These are phyloP conservation scores for Cadophora sp. DNA, from an alignment of 2,329 filamentous ascomycete genomes.

Conservation along the genomic window DNA sequence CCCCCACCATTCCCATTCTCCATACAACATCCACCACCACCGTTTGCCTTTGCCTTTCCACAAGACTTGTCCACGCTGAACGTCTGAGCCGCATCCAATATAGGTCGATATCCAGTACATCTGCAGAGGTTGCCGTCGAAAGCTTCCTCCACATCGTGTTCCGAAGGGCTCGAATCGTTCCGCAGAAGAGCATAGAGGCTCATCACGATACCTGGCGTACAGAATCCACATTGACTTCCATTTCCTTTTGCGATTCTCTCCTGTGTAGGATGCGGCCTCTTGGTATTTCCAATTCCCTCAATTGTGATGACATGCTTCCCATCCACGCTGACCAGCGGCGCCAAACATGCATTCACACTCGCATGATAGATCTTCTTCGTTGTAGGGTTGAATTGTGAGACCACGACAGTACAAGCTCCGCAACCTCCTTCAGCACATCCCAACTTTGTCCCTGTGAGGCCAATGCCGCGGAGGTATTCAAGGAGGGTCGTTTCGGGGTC, in stretches of 20 bases:
- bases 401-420: constrained; percentile 93
- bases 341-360: constrained; percentile 93
- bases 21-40: constrained; percentile 74
- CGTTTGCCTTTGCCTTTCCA: constrained; percentile 56
- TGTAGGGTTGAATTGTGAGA: constrained; percentile 86
- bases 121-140: constrained; percentile 96
- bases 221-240: constrained; percentile 92
- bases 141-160: constrained; percentile 90
- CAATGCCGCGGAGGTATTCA: constrained; percentile 91
- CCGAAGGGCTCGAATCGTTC: constrained; percentile 78
- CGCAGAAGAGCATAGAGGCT: constrained; percentile 91
- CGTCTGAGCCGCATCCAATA: constrained; percentile 90
- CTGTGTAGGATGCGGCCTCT: constrained; percentile 86
- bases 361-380: constrained; percentile 95
- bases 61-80: constrained; percentile 66
- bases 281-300: constrained; percentile 90
- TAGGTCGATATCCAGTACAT: constrained; percentile 94
- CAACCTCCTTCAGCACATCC: constrained; percentile 97
- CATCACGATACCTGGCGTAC: constrained; percentile 98
- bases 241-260: constrained; percentile 90
- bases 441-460: constrained; percentile 93
- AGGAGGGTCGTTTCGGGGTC: constrained; percentile 92
- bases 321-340: constrained; percentile 89
- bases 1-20: constrained; percentile 57
- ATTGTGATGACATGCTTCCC: constrained; percentile 98